These are phyloP conservation scores for Tolypocladium pustulatum DNA, from an alignment of 2,329 filamentous ascomycete species.

Conservation along the genomic window DNA sequence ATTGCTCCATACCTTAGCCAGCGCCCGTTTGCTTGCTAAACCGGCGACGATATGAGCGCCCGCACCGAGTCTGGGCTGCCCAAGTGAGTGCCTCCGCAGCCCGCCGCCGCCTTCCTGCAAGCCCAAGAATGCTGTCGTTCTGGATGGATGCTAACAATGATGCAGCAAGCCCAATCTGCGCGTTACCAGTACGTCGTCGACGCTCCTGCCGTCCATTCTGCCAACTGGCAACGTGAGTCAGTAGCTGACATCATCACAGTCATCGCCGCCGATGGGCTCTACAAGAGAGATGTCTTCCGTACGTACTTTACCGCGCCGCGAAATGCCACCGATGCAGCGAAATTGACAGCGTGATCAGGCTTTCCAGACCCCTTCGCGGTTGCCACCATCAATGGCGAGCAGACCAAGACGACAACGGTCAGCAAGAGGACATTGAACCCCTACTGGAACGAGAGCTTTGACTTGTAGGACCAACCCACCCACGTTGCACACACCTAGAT, in stretches of 20 bases:
- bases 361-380: constrained; percentile 98
- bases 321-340: neutral
- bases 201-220: neutral
- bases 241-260: constrained; percentile 48
- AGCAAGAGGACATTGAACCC: constrained; percentile 97
- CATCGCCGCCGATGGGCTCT: constrained; percentile 95
- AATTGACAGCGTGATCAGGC: constrained; percentile 43
- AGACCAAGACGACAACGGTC: constrained; percentile 95
- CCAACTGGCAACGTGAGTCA: constrained; percentile 4
- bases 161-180: constrained; percentile 74
- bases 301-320: constrained; percentile 32
- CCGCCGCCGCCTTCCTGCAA: neutral
- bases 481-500: neutral
- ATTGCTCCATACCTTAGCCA: constrained; percentile 6
- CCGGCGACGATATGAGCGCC: constrained; percentile 13
- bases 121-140: neutral
- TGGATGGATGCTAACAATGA: constrained; percentile 17
- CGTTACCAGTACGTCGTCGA: constrained; percentile 66
- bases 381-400: constrained; percentile 92
- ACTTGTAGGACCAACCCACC: constrained; percentile 58
- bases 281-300: constrained; percentile 99
- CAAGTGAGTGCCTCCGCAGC: constrained; percentile 18
- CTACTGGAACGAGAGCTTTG: constrained; percentile 99
- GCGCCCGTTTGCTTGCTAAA: neutral
- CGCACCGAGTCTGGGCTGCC: constrained; percentile 26